A percentile compares a stretch with the other conserved stretches of the same genome.
phyloP scores from a whole-genome alignment of 257 asterid species.

The Ilex asprella region DNA sequence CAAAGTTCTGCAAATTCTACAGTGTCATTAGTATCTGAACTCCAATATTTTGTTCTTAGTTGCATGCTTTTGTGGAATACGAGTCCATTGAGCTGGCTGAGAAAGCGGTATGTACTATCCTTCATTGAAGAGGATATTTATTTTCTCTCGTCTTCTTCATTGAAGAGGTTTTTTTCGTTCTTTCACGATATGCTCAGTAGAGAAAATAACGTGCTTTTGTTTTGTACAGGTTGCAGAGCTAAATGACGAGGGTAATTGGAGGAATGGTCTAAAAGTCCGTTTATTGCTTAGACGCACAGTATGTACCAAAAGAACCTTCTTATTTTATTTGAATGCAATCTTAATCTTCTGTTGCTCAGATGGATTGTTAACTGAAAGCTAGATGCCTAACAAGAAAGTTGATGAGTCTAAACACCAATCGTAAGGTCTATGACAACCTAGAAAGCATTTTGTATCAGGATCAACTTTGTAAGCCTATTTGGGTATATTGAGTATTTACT shows the following conservation, averaged over 20 bases:
- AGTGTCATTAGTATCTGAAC: slow-evolving; percentile 12
- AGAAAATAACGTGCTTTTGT: slow-evolving; percentile 9
- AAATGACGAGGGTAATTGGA: slow-evolving; percentile 74
- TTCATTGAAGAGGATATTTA: background rate
- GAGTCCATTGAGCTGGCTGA: slow-evolving; percentile 75
- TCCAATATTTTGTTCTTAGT: slow-evolving; percentile 30
- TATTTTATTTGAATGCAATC: background rate
- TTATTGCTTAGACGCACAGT: slow-evolving; percentile 54
- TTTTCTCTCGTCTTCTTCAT: background rate
- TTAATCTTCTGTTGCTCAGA: background rate
- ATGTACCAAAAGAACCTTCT: slow-evolving; percentile 18
- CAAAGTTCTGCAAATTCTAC: slow-evolving; percentile 1
- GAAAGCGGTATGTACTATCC: slow-evolving; percentile 54
- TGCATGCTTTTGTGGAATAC: slow-evolving; percentile 89
- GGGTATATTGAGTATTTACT: too few relatives aligned
- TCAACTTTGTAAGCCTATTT: too few relatives aligned
- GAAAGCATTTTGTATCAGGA: background rate
- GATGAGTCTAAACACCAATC: too few relatives aligned
- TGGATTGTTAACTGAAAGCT: background rate
- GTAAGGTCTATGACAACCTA: background rate
- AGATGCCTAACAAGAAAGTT: background rate
- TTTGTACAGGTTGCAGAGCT: slow-evolving; percentile 53
- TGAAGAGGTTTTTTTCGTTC: background rate
- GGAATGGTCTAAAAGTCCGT: slow-evolving; percentile 81
- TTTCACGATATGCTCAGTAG: slow-evolving; percentile 4